Evolutionary conservation across 1,139 yeast genomes (phyloP).

Genomic region (Yamadazyma oceani): DNA sequence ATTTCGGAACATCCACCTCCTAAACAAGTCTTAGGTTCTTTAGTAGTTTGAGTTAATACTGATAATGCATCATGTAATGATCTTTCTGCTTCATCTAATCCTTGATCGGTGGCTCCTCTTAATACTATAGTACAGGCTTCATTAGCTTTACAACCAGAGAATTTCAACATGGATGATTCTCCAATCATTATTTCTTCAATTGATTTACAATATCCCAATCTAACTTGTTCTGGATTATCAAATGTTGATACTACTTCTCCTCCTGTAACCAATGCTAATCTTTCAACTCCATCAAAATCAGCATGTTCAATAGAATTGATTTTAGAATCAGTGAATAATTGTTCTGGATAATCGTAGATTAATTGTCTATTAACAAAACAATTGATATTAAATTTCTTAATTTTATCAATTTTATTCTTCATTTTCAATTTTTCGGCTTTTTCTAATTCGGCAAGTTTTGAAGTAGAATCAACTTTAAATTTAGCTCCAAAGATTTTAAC

Average conservation of each 20-base stretch:
- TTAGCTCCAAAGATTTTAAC: conserved; percentile 98
- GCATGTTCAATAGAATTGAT: conserved; percentile 97
- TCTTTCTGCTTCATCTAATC: conserved; percentile 95
- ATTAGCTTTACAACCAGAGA: conserved; percentile 93
- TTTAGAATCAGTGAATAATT: conserved; percentile 80
- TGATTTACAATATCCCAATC: conserved; percentile 81
- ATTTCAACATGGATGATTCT: conserved; percentile 81
- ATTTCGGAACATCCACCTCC: conserved; percentile 99
- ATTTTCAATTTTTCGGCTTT: conserved; percentile 93
- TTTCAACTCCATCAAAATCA: conserved; percentile 96
- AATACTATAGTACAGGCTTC: conserved; percentile 95
- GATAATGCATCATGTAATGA: conserved; percentile 96
- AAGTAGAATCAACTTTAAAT: conserved; percentile 92
- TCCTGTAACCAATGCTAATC: conserved; percentile 94
- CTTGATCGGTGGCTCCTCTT: conserved; percentile 97
- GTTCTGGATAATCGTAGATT: conserved; percentile 98
- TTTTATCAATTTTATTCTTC: conserved; percentile 87
- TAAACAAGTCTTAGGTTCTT: conserved; percentile 88
- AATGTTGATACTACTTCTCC: conserved; percentile 98
- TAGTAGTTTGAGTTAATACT: conserved; percentile 92
- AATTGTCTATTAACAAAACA: conserved; percentile 94
- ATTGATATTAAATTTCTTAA: conserved; percentile 77
- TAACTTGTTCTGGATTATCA: conserved; percentile 85
- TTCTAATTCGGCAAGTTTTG: conserved; percentile 92
- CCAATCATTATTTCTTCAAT: conserved; percentile 94